These are phyloP conservation scores for Iris macrosiphon DNA, from an alignment of 106 monocot species.

Conservation along the genomic window DNA sequence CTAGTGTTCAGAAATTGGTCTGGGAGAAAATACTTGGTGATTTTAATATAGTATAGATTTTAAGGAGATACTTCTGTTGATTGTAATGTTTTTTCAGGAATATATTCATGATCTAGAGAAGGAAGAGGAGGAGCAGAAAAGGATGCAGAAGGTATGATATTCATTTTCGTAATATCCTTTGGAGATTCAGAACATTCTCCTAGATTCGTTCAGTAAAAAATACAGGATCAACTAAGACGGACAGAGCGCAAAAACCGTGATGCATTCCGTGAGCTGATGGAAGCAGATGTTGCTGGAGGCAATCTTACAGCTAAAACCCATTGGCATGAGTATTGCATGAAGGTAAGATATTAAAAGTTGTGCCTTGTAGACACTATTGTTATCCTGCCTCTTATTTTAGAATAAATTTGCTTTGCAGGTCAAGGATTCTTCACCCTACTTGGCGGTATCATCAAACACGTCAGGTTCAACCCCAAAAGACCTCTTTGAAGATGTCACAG, in stretches of 20 bases:
- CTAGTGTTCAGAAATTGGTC: too few relatives aligned
- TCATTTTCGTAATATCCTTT: background rate
- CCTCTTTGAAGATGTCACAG: constrained; percentile 85
- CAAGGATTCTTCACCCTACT: constrained; percentile 54
- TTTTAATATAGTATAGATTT: too few relatives aligned
- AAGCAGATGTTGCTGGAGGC: constrained; percentile 65
- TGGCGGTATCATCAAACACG: constrained; percentile 70
- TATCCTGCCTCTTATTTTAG: background rate
- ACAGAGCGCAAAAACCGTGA: constrained; percentile 91
- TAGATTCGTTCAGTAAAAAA: background rate
- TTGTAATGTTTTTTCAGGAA: constrained; percentile 50
- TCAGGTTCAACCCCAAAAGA: constrained; percentile 97
- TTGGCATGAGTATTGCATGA: constrained; percentile 92
- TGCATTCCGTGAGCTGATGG: constrained; percentile 85
- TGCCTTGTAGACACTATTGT: background rate
- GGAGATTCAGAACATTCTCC: background rate
- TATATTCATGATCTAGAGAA: constrained; percentile 89
- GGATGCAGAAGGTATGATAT: constrained; percentile 63
- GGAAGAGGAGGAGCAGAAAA: constrained; percentile 91
- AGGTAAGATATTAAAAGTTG: constrained; percentile 34
- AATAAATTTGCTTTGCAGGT: constrained; percentile 33
- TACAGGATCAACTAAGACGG: constrained; percentile 68
- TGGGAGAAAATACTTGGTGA: too few relatives aligned
- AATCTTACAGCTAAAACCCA: constrained; percentile 83
- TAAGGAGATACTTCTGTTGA: constrained; percentile 1